A percentile compares a stretch with the other conserved stretches of the same genome.
Conservation (phyloP, 768 basidiomycete genomes). For the Agaricus blazei region DNA sequence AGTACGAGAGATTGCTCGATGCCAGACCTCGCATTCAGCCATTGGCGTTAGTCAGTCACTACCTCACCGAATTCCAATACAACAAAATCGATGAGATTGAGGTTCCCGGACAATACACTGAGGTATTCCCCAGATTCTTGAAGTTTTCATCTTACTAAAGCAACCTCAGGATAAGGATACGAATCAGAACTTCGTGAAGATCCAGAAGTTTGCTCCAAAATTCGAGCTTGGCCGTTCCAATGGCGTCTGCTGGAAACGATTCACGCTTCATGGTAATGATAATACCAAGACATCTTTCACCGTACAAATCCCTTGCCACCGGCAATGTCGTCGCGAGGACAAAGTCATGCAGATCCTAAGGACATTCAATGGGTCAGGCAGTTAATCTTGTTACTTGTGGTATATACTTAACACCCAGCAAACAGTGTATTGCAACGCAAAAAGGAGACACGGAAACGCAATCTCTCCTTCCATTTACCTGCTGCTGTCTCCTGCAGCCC, state of each 20-base stretch:
- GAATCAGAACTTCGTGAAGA: slow-evolving; percentile 85
- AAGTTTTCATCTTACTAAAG: neutral
- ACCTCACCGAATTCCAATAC: slow-evolving; percentile 96
- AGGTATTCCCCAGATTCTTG: slow-evolving; percentile 44
- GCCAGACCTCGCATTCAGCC: slow-evolving; percentile 78
- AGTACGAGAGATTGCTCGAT: slow-evolving; percentile 82
- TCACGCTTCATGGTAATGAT: slow-evolving; percentile 88
- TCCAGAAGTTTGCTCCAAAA: slow-evolving; percentile 85
- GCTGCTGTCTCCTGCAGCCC: slow-evolving; percentile 82
- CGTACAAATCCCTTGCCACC: slow-evolving; percentile 82
- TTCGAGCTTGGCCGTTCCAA: slow-evolving; percentile 87
- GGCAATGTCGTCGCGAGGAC: slow-evolving; percentile 89
- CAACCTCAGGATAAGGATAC: slow-evolving; percentile 84
- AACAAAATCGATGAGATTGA: slow-evolving; percentile 97
- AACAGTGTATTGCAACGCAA: slow-evolving; percentile 74
- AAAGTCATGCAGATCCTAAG: slow-evolving; percentile 87
- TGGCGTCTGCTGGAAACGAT: slow-evolving; percentile 83
- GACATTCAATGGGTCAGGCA: slow-evolving; percentile 82
- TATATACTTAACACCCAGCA: neutral
- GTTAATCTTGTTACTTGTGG: neutral
- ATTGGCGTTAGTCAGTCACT: slow-evolving; percentile 84
- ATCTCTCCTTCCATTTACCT: slow-evolving; percentile 88
- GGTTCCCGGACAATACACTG: slow-evolving; percentile 97
- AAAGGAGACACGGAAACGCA: slow-evolving; percentile 91
- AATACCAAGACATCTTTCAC: slow-evolving; percentile 86